Conservation (phyloP, 208 protist species). For the Acanthamoeba rhysodes region DNA sequence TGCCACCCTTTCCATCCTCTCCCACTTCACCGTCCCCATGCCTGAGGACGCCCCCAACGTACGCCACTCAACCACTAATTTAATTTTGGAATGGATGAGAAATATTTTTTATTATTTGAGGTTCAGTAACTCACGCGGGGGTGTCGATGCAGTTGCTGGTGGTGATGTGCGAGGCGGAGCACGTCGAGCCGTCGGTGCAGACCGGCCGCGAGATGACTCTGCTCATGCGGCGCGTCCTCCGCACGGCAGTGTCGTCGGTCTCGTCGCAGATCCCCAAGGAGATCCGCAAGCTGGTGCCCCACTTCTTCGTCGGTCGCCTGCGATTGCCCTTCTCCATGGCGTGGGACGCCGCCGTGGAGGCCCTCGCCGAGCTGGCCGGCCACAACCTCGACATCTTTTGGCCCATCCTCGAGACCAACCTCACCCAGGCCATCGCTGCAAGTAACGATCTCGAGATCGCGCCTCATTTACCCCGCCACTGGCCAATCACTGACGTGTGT, state of each 20-base stretch:
- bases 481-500: neutral
- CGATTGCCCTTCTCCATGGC: constrained; percentile 13
- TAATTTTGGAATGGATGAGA: too few relatives aligned
- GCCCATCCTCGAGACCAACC: constrained; percentile 40
- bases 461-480: neutral
- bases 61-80: neutral
- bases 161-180: constrained; percentile 67
- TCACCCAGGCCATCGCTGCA: neutral
- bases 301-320: constrained; percentile 51
- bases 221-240: constrained; percentile 50
- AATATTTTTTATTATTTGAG: too few relatives aligned
- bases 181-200: neutral
- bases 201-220: constrained; percentile 57
- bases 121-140: too few relatives aligned
- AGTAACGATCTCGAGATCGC: neutral
- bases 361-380: constrained; percentile 41
- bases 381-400: constrained; percentile 14
- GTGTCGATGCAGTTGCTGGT: constrained; percentile 40
- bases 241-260: constrained; percentile 34
- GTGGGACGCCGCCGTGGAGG: constrained; percentile 31
- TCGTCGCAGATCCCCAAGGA: constrained; percentile 36
- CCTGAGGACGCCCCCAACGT: constrained; percentile 37
- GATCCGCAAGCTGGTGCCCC: constrained; percentile 60
- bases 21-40: constrained; percentile 67
- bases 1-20: constrained; percentile 44